Percentiles rank a stretch among this genome's conserved stretches.
These are phyloP conservation scores for Podila clonocystis DNA, from an alignment of 192 early-diverging fungal genomes.

Conservation along the genomic window DNA sequence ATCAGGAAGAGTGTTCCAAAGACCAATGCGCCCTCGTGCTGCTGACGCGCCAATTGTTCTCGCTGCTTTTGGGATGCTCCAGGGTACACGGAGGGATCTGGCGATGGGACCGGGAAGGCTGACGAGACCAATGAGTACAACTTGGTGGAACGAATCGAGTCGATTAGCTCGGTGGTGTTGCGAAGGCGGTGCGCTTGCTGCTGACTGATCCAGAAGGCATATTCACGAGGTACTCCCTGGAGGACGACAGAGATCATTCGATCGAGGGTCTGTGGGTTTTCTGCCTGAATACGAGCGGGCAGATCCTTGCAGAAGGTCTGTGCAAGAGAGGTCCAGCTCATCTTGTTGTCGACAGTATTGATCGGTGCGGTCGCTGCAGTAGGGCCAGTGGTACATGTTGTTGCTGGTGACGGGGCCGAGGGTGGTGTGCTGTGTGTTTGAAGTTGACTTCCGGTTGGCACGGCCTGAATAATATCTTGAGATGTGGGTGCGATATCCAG, in stretches of 20 bases:
- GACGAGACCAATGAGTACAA: constrained; percentile 55
- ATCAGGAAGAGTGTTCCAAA: constrained; percentile 74
- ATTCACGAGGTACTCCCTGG: constrained; percentile 56
- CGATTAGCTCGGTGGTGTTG: constrained; percentile 47
- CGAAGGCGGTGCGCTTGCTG: constrained; percentile 47
- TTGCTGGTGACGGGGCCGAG: background rate
- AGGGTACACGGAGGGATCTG: background rate
- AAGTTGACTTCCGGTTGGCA: background rate
- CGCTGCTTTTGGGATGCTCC: constrained; percentile 18
- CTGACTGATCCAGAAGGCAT: constrained; percentile 53
- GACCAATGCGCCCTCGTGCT: constrained; percentile 44
- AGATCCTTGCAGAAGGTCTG: constrained; percentile 66
- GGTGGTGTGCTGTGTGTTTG: background rate
- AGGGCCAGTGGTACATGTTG: constrained; percentile 14
- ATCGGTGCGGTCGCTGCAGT: background rate
- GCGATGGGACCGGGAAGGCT: constrained; percentile 23
- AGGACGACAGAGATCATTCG: constrained; percentile 57
- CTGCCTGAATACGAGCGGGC: constrained; percentile 58
- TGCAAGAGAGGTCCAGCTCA: constrained; percentile 62
- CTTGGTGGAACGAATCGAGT: constrained; percentile 50
- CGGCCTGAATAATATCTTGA: constrained; percentile 4
- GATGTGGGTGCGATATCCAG: constrained; percentile 7
- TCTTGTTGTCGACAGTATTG: constrained; percentile 34
- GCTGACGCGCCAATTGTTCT: constrained; percentile 39
- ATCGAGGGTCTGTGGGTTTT: constrained; percentile 62